Evolutionary conservation across 345 rosid genomes (phyloP).

Genomic region (Physaria fendleri): DNA sequence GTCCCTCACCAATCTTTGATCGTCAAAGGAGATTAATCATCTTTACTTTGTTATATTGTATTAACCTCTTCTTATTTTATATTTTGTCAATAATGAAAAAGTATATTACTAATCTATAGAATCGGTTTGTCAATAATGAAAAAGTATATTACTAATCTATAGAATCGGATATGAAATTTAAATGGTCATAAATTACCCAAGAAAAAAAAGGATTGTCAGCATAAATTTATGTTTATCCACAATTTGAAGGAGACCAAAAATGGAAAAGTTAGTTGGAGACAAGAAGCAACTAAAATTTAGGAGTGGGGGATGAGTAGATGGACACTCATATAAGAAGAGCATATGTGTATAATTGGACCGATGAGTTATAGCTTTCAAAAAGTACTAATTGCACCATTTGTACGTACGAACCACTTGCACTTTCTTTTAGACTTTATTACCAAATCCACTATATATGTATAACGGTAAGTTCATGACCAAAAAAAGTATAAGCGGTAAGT

Average conservation of each 20-base stretch:
- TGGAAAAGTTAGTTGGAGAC: conserved; percentile 14
- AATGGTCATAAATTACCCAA: too few relatives aligned
- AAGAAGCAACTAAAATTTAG: conserved; percentile 14
- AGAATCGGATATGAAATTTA: too few relatives aligned
- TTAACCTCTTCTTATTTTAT: background rate
- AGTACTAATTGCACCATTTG: conserved; percentile 10
- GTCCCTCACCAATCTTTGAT: conserved; percentile 67
- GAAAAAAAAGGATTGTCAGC: too few relatives aligned
- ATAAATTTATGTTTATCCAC: too few relatives aligned
- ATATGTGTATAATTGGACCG: conserved; percentile 25
- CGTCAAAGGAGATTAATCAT: conserved; percentile 44
- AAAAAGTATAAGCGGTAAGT: background rate
- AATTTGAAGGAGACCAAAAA: background rate
- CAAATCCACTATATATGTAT: conserved; percentile 17
- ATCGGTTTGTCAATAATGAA: too few relatives aligned
- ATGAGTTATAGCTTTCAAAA: conserved; percentile 21
- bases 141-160: background rate
- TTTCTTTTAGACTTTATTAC: conserved; percentile 12
- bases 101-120: too few relatives aligned
- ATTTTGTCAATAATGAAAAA: background rate
- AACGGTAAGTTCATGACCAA: background rate
- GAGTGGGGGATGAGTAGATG: conserved; percentile 30
- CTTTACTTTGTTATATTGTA: background rate
- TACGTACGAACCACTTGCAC: conserved; percentile 28
- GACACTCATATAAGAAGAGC: conserved; percentile 6